Base-by-base conservation (phyloP, 129 eudicot species). In the Apium graveolens region DNA sequence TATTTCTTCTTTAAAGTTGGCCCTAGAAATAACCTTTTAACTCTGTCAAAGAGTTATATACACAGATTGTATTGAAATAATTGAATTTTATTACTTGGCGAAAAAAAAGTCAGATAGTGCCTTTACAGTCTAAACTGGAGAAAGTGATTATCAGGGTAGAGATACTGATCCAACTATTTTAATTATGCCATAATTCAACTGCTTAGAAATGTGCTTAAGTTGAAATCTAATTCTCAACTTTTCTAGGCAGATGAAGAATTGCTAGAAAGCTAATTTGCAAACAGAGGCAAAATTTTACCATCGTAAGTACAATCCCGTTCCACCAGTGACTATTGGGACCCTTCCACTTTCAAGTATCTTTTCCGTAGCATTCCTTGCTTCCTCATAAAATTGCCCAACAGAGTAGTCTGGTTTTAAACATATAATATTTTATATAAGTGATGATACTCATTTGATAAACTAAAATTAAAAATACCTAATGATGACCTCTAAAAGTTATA, bases 291-390 rank as follows among this genome's bases (percentile, higher is more conserved):
- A 21, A 43, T 60, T 84, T 63, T 88, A 95, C 98, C 98, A 95
- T 75, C 98, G 88, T 79, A 95, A 80, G 85, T 95, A 95, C 75
- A 95, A 79, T 78, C 98, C 98, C 27, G 98, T 95, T 42, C 98
- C 98, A 49, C 98, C 98, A 13, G 92, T 86, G 81, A 91, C 87
- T 84, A 95, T 87, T 14, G 98, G 98, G 79, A 91, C 97, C 80
- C 83, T 90, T 21, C 92, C 94, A 62, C 88, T 86, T 70, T 72
- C 79, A 80, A 91, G 92, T 78, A 95, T 81, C 78, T 95, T 97
- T 86, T 79, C 81, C 13, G 98, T 87, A 35, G 91, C 84, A 84
- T 80, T 82, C 86, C 97, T 91, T 24, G 94, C 98, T 75, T 95
- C 98, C 81, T 88, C 96, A 77, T 79, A 95, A 81, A 95, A 95